Evolutionary conservation across 164 flowering plant species (phyloP), one percentile per base, ranked within the genome.

Genomic region (Akebia trifoliata): DNA sequence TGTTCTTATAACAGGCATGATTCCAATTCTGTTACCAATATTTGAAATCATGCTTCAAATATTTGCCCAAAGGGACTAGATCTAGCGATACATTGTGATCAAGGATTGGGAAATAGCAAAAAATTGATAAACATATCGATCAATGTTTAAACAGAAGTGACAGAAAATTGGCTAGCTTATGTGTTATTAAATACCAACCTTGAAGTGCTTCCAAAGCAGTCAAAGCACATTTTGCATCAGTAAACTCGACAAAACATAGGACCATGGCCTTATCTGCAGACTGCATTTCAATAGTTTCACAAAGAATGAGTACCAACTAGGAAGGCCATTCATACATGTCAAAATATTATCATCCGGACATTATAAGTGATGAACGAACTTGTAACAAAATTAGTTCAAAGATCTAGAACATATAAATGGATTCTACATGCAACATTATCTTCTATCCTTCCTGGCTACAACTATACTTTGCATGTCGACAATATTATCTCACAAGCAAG

Each of bases 121-220:
- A 50, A 17, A 15, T 30, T 50, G 22, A 30, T 8, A 50, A 18
- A 31, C 4, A 15, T 29, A 31, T 6, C 17, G 22, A 15, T 31
- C 22, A 50, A 1, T 31, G 3, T 30, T 8, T 18, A 30, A 50
- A 32, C 10, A 40, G 20, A 17, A 40, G 44, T 1, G n/a, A 40
- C 45, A 43, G 17, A 9, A n/a, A n/a, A n/a, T n/a, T n/a, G n/a
- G n/a, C n/a, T 5, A 43, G 24, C 18, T 43, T 9, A 43, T 18
- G 42, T 21, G 12, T 34, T 3, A 52, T 11, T 3, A 29, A 44
- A 31, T 17, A 42, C 50, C 1, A 25, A 88, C 90, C 87, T 80
- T 88, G 90, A 56, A 88, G 90, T 54, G 96, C 92, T 61, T 82
- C 81, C 76, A 83, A 51, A 36, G 92, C 88, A 61, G 92, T 85